Evolutionary conservation across 2,329 filamentous ascomycete species (phyloP).

Genomic region (Hypoxylon sp.): DNA sequence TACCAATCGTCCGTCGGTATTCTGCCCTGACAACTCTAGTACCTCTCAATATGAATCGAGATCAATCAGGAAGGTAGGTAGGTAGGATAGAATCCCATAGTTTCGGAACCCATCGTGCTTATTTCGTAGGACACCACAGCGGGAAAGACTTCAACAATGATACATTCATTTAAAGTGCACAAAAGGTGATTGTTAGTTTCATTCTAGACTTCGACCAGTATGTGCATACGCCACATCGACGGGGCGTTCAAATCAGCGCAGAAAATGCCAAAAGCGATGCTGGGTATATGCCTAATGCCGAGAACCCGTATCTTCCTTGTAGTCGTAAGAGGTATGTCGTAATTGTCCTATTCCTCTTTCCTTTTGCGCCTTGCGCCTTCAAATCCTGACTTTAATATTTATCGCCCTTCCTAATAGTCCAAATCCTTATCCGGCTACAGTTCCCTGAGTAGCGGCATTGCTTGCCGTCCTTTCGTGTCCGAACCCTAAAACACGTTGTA

Average conservation of each 20-base stretch:
- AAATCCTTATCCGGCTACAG: conserved; percentile 23
- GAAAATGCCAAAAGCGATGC: conserved; percentile 40
- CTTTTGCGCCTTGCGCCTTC: conserved; percentile 14
- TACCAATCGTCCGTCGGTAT: not conserved
- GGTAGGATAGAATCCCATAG: no score
- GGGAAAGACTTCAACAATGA: not conserved
- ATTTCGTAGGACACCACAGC: not conserved
- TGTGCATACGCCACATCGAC: conserved; percentile 14
- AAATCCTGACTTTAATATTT: conserved; percentile 1
- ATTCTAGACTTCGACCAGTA: conserved; percentile 20
- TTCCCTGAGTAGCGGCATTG: conserved; percentile 36
- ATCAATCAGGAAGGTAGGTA: not conserved
- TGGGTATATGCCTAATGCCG: conserved; percentile 41
- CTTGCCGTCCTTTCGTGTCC: conserved; percentile 49
- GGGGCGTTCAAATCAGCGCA: conserved; percentile 12
- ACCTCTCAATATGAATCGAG: not conserved
- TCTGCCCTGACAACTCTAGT: not conserved
- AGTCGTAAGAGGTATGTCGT: conserved; percentile 18
- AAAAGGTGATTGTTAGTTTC: conserved; percentile 15
- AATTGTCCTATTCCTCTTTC: conserved; percentile 20
- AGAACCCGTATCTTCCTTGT: conserved; percentile 23
- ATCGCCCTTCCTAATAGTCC: not conserved
- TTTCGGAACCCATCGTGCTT: no score
- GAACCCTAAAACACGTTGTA: conserved; percentile 57
- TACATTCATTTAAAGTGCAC: not conserved